These are phyloP conservation scores for Allium fistulosum DNA, from an alignment of 106 monocot genomes.

Conservation along the genomic window DNA sequence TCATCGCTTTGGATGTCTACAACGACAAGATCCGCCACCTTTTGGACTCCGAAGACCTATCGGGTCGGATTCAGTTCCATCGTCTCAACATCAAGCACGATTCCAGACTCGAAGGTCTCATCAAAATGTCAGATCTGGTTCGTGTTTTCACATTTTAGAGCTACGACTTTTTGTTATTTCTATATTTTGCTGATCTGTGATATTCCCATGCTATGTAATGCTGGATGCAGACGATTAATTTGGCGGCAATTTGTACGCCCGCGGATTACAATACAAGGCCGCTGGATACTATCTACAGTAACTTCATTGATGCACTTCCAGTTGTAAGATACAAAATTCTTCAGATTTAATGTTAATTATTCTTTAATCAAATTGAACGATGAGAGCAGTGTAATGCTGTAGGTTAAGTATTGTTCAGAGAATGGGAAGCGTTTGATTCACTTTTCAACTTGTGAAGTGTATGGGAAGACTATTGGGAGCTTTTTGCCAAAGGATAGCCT, in stretches of 20 bases:
- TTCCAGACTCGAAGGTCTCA: constrained; percentile 48
- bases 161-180: not conserved
- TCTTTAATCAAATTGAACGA: not conserved
- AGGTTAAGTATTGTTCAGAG: constrained; percentile 72
- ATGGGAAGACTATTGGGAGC: constrained; percentile 64
- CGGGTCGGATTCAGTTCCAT: constrained; percentile 48
- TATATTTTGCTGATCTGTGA: not conserved
- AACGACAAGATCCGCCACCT: constrained; percentile 56
- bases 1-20: constrained; percentile 43
- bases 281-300: constrained; percentile 69
- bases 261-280: constrained; percentile 71
- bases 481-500: constrained; percentile 65
- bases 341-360: not conserved
- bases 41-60: constrained; percentile 18
- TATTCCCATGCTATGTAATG: not conserved
- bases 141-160: not conserved
- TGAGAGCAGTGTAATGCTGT: not conserved
- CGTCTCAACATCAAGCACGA: constrained; percentile 63
- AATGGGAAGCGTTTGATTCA: constrained; percentile 60
- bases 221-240: constrained; percentile 43
- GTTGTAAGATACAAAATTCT: constrained; percentile 25
- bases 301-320: constrained; percentile 69
- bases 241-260: constrained; percentile 69
- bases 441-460: constrained; percentile 70
- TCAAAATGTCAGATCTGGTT: constrained; percentile 51